Conservation (phyloP, 2,329 filamentous ascomycete species). For the Chrysosporium queenslandicum region DNA sequence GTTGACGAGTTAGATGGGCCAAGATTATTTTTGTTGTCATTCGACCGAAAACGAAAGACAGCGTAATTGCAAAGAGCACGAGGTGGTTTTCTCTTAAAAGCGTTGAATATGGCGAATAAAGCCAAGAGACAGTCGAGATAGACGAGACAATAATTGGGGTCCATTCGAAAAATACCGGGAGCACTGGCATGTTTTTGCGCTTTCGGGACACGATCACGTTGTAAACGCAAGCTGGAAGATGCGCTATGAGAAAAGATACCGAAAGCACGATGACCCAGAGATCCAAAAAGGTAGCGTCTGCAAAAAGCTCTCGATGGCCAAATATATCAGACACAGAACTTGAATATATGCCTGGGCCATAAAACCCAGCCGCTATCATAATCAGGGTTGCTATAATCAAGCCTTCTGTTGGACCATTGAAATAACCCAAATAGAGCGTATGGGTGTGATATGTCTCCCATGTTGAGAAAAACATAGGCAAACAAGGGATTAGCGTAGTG, state of each 20-base stretch:
- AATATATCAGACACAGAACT: conserved; percentile 61
- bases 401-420: conserved; percentile 96
- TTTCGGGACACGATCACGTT: conserved; percentile 74
- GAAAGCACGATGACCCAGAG: conserved; percentile 71
- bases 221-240: conserved; percentile 79
- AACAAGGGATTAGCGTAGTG: conserved; percentile 78
- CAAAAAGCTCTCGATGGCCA: conserved; percentile 54
- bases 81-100: conserved; percentile 77
- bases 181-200: conserved; percentile 59
- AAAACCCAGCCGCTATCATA: conserved; percentile 80
- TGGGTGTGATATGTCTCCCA: conserved; percentile 99
- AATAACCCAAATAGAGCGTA: conserved; percentile 86
- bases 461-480: conserved; percentile 99
- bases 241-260: conserved; percentile 55
- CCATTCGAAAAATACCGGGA: conserved; percentile 87
- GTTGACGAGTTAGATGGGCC: conserved; percentile 82
- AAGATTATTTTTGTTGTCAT: conserved; percentile 99
- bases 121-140: conserved; percentile 64
- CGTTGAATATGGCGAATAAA: conserved; percentile 79
- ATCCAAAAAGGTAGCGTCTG: conserved; percentile 67
- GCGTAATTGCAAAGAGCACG: conserved; percentile 80
- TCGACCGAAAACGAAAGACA: conserved; percentile 94
- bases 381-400: conserved; percentile 76
- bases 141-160: conserved; percentile 79
- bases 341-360: conserved; percentile 79